Percentiles rank a stretch among this genome's conserved stretches.
phyloP scores from a whole-genome alignment of 202 grass and related monocot genomes.

The Schoenoplectus tabernaemontani region DNA sequence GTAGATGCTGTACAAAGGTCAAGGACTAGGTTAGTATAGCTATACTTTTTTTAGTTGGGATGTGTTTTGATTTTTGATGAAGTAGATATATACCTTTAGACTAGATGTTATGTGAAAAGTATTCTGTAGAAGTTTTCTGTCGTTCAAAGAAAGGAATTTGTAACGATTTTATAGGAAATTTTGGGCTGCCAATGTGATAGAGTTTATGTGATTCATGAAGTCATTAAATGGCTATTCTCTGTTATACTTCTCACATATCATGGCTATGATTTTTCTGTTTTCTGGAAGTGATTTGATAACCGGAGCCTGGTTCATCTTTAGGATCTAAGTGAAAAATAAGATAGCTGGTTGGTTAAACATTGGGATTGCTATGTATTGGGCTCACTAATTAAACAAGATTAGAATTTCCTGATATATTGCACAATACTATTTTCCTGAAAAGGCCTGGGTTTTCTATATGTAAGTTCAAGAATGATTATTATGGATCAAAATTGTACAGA shows the following conservation, averaged over 20 bases:
- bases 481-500: not conserved
- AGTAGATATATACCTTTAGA: conserved; percentile 33
- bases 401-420: not conserved
- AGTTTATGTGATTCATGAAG: not conserved
- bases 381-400: not conserved
- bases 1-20: not conserved
- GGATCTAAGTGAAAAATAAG: not conserved
- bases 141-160: not conserved
- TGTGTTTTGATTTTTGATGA: not conserved
- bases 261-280: not conserved
- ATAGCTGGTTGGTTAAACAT: not conserved
- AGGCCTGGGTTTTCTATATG: not conserved
- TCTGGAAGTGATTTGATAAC: not conserved
- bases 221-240: not conserved
- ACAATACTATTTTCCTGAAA: not conserved
- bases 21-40: not conserved
- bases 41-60: not conserved
- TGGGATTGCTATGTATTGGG: not conserved
- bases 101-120: conserved; percentile 5
- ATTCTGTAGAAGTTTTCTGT: not conserved
- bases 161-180: not conserved
- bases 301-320: not conserved
- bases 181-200: not conserved
- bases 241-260: not conserved
- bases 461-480: not conserved